Evolutionary conservation across 2,329 filamentous ascomycete genomes (phyloP).

Genomic region (Aspergillus tamarii): DNA sequence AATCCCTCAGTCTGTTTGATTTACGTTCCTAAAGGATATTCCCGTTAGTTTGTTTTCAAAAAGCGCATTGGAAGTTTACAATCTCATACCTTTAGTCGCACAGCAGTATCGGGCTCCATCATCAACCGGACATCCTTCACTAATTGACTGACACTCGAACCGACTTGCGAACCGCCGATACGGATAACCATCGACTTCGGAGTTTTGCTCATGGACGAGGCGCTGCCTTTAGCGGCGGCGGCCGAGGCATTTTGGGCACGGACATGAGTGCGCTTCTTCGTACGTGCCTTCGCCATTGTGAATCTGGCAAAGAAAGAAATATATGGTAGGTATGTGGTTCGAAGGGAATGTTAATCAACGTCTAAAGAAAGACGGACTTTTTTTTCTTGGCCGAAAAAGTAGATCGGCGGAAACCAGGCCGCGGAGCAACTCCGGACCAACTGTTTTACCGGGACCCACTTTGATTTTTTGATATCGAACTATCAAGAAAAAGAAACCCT

Average conservation of each 20-base stretch:
- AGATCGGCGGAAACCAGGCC: conserved; percentile 29
- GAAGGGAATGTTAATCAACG: conserved; percentile 11
- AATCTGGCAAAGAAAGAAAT: conserved; percentile 2
- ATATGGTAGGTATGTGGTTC: neutral
- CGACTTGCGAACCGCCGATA: conserved; percentile 91
- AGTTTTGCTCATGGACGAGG: conserved; percentile 61
- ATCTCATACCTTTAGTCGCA: conserved; percentile 68
- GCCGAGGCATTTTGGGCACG: conserved; percentile 62
- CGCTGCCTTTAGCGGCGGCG: conserved; percentile 60
- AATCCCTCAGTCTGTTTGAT: conserved; percentile 87
- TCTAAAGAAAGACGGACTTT: conserved; percentile 25
- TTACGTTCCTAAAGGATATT: conserved; percentile 65
- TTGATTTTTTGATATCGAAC: conserved; percentile 15
- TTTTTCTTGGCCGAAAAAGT: conserved; percentile 41
- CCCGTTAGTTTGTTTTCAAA: neutral
- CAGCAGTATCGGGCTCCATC: conserved; percentile 95
- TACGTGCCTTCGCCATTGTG: conserved; percentile 75
- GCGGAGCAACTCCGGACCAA: conserved; percentile 41
- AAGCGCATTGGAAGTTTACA: neutral
- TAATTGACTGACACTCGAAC: conserved; percentile 86
- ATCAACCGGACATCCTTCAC: conserved; percentile 88
- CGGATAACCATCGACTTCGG: conserved; percentile 99
- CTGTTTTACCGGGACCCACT: conserved; percentile 39
- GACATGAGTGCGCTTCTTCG: conserved; percentile 87
- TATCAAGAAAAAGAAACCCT: neutral